phyloP scores from a whole-genome alignment of 2,329 filamentous ascomycete species.

The Coniochaeta ligniaria region DNA sequence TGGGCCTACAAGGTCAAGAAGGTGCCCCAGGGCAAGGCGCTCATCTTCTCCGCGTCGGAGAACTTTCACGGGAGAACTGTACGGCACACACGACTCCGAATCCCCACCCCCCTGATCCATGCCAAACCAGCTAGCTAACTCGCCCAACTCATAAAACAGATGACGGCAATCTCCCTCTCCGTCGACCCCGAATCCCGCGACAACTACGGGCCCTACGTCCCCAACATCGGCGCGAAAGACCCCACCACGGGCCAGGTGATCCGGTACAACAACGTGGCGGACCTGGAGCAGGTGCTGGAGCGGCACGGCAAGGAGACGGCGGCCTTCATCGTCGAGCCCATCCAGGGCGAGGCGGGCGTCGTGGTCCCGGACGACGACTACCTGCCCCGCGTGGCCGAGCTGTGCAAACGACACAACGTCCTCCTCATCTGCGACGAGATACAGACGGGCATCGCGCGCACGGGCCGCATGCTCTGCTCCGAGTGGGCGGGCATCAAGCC shows the following conservation, averaged over 20 bases:
- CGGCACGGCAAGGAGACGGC: slow-evolving; percentile 78
- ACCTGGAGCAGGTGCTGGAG: slow-evolving; percentile 73
- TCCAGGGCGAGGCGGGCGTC: slow-evolving; percentile 95
- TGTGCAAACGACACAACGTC: slow-evolving; percentile 94
- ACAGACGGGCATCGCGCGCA: slow-evolving; percentile 93
- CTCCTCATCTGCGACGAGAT: slow-evolving; percentile 98
- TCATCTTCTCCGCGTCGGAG: slow-evolving; percentile 77
- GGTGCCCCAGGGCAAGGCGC: slow-evolving; percentile 74
- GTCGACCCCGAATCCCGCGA: slow-evolving; percentile 92
- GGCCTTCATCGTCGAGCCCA: slow-evolving; percentile 91
- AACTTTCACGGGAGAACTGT: slow-evolving; percentile 97
- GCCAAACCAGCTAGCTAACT: not conserved
- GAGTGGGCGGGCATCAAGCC: slow-evolving; percentile 95
- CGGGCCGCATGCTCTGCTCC: slow-evolving; percentile 86
- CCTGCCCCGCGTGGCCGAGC: slow-evolving; percentile 66
- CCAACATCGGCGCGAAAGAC: slow-evolving; percentile 70
- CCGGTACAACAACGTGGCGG: slow-evolving; percentile 77
- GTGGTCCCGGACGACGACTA: slow-evolving; percentile 91
- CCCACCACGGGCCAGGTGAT: slow-evolving; percentile 73
- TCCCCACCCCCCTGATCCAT: not conserved
- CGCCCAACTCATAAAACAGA: slow-evolving; percentile 39
- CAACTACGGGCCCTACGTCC: slow-evolving; percentile 95
- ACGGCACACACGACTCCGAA: slow-evolving; percentile 28
- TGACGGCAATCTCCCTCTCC: slow-evolving; percentile 91
- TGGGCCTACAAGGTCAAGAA: slow-evolving; percentile 97